Evolutionary conservation across 2,329 filamentous ascomycete species (phyloP).

Genomic region (Colletotrichum lentis): DNA sequence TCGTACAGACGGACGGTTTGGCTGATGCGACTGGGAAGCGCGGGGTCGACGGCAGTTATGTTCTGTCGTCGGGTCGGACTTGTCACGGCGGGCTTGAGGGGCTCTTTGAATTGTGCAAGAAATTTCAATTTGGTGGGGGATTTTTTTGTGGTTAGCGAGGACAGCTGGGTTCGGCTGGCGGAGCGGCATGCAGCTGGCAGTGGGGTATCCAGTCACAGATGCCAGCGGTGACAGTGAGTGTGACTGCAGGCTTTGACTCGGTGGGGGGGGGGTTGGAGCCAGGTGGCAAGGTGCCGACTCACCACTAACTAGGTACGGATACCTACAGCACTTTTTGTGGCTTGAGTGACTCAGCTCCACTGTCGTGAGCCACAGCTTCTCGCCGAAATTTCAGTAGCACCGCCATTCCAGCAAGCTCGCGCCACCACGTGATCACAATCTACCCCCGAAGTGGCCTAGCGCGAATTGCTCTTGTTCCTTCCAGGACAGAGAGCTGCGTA

Average conservation of each 20-base stretch:
- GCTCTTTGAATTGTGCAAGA: slow-evolving; percentile 33
- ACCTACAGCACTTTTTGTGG: not conserved
- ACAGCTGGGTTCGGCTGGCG: slow-evolving; percentile 24
- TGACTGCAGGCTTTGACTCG: not conserved
- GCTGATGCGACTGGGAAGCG: slow-evolving; percentile 33
- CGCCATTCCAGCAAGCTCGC: slow-evolving; percentile 18
- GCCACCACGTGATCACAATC: slow-evolving; percentile 16
- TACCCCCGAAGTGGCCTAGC: slow-evolving; percentile 1
- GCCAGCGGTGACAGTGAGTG: slow-evolving; percentile 1
- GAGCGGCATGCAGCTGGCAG: no score
- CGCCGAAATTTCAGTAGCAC: slow-evolving; percentile 14
- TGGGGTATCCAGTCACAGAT: slow-evolving; percentile 5
- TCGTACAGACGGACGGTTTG: slow-evolving; percentile 29
- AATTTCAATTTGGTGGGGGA: slow-evolving; percentile 38
- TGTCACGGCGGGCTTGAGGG: slow-evolving; percentile 35
- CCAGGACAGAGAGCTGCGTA: slow-evolving; percentile 26
- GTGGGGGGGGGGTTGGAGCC: not conserved
- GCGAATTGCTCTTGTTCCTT: not conserved
- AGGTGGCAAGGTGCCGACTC: slow-evolving; percentile 5
- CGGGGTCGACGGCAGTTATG: slow-evolving; percentile 33
- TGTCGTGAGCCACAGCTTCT: slow-evolving; percentile 1
- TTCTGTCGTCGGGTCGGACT: slow-evolving; percentile 37
- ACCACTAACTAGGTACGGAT: no score
- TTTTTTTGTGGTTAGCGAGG: slow-evolving; percentile 34
- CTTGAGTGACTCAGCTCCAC: not conserved